These are phyloP conservation scores for Marchantia paleacea DNA, from an alignment of 225 moss, liverwort and hornwort species.

Conservation along the genomic window DNA sequence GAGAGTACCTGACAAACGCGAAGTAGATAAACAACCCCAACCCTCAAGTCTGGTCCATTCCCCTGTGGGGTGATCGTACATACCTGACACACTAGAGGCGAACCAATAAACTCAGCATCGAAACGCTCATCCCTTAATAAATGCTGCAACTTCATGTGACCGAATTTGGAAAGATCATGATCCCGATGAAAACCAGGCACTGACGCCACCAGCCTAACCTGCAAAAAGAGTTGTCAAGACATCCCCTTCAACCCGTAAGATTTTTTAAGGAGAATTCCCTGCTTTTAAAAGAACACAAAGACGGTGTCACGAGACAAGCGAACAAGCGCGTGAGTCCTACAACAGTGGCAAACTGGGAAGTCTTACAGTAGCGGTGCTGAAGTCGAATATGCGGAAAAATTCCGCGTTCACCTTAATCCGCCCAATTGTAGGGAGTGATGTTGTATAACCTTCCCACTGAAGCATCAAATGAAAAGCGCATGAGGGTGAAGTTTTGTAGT, in stretches of 20 bases:
- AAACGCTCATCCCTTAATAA: conserved; percentile 69
- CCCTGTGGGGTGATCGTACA: neutral
- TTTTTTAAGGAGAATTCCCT: no score
- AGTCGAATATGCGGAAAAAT: conserved; percentile 85
- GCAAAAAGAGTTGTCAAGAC: no score
- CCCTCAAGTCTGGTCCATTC: no score
- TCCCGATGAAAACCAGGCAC: conserved; percentile 93
- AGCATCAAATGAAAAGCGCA: conserved; percentile 9
- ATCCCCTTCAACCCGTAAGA: no score
- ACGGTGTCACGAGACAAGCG: no score
- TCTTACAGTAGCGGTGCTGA: conserved; percentile 64
- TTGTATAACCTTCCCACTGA: conserved; percentile 83
- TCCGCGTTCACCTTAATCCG: conserved; percentile 65
- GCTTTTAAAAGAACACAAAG: no score
- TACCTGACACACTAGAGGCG: conserved; percentile 78
- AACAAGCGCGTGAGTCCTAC: no score
- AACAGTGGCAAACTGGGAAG: no score
- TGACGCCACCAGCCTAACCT: conserved; percentile 90
- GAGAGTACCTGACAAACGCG: neutral
- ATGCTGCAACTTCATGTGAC: conserved; percentile 88
- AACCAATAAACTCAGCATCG: conserved; percentile 63
- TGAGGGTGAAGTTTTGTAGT: no score
- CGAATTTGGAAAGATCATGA: conserved; percentile 68
- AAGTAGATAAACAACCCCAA: no score
- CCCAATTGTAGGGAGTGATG: conserved; percentile 56